Evolutionary conservation across 106 monocot species (phyloP), one percentile per base, ranked within the genome.

Genomic region (Phalaenopsis aphrodite): DNA sequence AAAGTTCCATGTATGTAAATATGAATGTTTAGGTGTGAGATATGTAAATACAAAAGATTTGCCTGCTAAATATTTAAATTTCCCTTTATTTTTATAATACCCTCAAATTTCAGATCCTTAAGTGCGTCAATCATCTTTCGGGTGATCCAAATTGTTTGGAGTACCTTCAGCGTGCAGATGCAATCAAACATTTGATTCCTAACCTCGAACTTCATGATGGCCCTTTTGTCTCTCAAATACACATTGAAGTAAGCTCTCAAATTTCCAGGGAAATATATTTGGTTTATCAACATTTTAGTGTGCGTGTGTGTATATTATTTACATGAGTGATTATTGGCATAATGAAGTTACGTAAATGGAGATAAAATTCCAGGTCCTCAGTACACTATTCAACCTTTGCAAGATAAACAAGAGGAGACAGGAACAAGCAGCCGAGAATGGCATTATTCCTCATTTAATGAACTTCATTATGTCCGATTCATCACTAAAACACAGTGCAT

Each of bases 341-440:
- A 52, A 16, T 14, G 3, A 52, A 12, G 52, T 12, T 52, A 12
- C 52, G 12, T 1, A 52, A 52, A 52, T 52, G 52, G 52, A 12
- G 52, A 52, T 69, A 12, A 65, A 15, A 21, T 75, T 56, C n/a
- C 82, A 99, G 94, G 99, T 95, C 78, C 91, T 99, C 58, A 93
- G 88, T 79, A 95, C 99, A 56, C 81, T 99, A 8, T 99, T 93
- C 88, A 99, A 93, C 67, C 93, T 95, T 58, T 99, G 99, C 89
- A 99, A 95, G 81, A 99, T 95, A 72, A 99, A 93, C 86, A 99
- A 99, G 77, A 86, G 99, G 83, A 92, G 95, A 75, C 99, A 99
- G 82, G 99, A 99, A 72, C 99, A 95, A 82, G 99, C 94, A 14
- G 99, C 99, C 73, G 99, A 99, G 82, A 99, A 91, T 86, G 99